Conservation (phyloP, 176 grass and related monocot species). For the Eleusine coracana region DNA sequence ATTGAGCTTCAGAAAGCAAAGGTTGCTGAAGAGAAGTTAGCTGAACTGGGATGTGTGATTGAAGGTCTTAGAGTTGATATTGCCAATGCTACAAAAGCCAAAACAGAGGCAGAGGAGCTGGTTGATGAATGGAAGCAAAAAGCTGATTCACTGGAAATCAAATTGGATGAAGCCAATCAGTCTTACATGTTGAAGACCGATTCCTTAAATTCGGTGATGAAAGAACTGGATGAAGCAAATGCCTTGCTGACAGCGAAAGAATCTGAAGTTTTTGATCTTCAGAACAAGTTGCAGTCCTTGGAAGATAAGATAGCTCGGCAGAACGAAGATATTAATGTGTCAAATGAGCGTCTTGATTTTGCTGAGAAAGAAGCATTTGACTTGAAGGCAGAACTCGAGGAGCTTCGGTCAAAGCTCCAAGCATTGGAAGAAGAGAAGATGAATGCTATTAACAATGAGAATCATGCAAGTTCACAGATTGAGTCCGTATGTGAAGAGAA, state of each 20-base stretch:
- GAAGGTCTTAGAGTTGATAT: constrained; percentile 45
- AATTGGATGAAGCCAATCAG: constrained; percentile 63
- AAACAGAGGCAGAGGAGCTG: constrained; percentile 38
- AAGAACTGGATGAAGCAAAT: constrained; percentile 58
- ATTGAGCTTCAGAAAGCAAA: constrained; percentile 51
- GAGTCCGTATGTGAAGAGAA: constrained; percentile 56
- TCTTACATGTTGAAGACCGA: constrained; percentile 52
- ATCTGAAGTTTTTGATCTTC: constrained; percentile 47
- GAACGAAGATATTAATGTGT: constrained; percentile 52
- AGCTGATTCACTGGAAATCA: constrained; percentile 47
- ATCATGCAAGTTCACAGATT: constrained; percentile 42
- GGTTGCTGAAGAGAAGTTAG: constrained; percentile 45
- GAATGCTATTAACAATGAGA: constrained; percentile 50
- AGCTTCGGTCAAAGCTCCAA: constrained; percentile 60
- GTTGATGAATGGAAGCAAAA: constrained; percentile 56
- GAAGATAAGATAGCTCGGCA: constrained; percentile 59
- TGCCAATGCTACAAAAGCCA: constrained; percentile 41
- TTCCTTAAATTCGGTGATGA: constrained; percentile 46
- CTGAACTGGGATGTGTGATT: constrained; percentile 41
- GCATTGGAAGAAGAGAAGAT: constrained; percentile 49
- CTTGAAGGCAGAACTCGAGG: constrained; percentile 47
- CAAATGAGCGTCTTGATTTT: constrained; percentile 43
- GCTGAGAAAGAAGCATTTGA: constrained; percentile 51
- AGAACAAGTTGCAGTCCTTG: constrained; percentile 54
- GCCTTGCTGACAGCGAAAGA: constrained; percentile 51